These are phyloP conservation scores for Drechmeria coniospora DNA, from an alignment of 2,329 filamentous ascomycete species.

Conservation along the genomic window DNA sequence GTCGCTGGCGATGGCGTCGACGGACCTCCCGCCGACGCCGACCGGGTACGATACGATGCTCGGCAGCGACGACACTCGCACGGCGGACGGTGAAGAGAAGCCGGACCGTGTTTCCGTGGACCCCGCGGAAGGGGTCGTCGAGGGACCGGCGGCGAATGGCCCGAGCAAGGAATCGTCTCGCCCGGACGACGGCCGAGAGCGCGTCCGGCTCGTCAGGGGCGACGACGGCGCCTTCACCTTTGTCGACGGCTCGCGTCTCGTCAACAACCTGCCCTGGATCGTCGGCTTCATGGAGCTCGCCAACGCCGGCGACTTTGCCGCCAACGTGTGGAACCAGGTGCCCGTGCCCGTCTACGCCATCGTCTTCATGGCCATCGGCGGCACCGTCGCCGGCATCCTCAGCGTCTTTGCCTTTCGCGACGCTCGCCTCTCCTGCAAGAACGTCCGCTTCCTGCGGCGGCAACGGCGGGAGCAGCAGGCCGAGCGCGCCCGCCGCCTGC, in stretches of 20 bases:
- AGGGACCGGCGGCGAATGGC: neutral
- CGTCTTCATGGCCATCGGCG: slow-evolving; percentile 37
- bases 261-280: slow-evolving; percentile 14
- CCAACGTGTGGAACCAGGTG: slow-evolving; percentile 39
- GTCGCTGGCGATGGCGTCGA: too few species aligned
- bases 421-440: slow-evolving; percentile 24
- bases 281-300: slow-evolving; percentile 38
- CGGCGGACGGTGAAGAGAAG: too few species aligned
- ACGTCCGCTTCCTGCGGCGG: slow-evolving; percentile 26
- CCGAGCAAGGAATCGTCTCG: neutral
- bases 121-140: neutral
- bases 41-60: too few species aligned
- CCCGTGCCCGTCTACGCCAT: slow-evolving; percentile 33
- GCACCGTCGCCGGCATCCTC: slow-evolving; percentile 26
- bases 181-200: neutral
- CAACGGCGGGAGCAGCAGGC: slow-evolving; percentile 21
- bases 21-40: too few species aligned
- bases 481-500: slow-evolving; percentile 5
- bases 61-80: too few species aligned
- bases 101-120: too few species aligned
- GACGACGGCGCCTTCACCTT: slow-evolving; percentile 4
- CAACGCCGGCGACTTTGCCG: slow-evolving; percentile 40
- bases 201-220: slow-evolving; percentile 4
- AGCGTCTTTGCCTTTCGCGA: slow-evolving; percentile 31
- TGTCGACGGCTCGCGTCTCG: slow-evolving; percentile 7